Base-by-base conservation (phyloP, 306 rosid species). In the Gastrolobium bilobum region DNA sequence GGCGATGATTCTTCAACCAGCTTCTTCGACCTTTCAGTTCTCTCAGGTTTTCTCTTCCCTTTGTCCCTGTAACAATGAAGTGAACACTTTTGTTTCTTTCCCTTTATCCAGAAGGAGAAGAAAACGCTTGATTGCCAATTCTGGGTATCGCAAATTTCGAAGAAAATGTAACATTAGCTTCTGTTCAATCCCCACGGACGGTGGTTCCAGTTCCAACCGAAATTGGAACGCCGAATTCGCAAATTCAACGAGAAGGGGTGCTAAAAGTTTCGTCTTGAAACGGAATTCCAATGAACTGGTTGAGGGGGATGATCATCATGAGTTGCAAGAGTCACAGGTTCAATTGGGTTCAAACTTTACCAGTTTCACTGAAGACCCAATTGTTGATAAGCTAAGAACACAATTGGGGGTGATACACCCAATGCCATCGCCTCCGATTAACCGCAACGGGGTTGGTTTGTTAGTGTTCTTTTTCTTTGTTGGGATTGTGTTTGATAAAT, bases 391-490 rank as follows among this genome's bases (percentile, higher is more conserved):
- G 92, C 84, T 96, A 4, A 81, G 99, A 71, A 96, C 98, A 10
- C 99, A 96, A 52, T 65, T 96, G n/a, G 99, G 99, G 51, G 98
- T 93, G 6, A 87, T 96, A 26, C 99, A 96, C 62, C 99, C 99
- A 1, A 90, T 96, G 60, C 99, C 99, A 0, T 87, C 98, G 4
- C 99, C 98, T 2, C 98, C 98, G 3, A 85, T 93, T 38, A 91
- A 93, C 76, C 90, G 98, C 5, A 89, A 85, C 82, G 91, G 93
- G 10, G 90, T 65, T 7, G 98, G 96, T 2, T 56, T 91, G 62
- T 96, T 96, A 43, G 97, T 88, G 6, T 90, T 96, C 83, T 96
- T 96, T 75, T 96, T 96, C 96, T 90, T 96, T 72, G 96, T 96
- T 0, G 99, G 99, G 1, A 93, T 93, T 5, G 93, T 38, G 31